These are phyloP conservation scores for Arachis monticola DNA, from an alignment of 331 rosid genomes.

Conservation along the genomic window DNA sequence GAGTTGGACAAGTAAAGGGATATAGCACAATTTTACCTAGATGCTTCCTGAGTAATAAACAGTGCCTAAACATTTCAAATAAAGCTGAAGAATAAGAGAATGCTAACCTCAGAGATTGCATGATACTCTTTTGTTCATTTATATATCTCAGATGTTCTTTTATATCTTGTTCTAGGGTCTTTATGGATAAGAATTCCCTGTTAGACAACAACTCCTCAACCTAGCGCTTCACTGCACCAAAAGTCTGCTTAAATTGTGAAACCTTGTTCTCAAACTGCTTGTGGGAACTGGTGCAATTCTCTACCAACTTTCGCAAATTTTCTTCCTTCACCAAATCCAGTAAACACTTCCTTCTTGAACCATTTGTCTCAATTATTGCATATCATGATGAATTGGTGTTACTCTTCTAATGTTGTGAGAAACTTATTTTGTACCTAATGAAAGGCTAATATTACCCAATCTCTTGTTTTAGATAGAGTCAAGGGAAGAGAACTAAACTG, in stretches of 20 bases:
- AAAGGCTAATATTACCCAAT: too few species aligned
- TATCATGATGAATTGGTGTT: too few species aligned
- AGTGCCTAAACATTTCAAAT: neutral
- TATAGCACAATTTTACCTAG: neutral
- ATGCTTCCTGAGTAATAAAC: constrained; percentile 14
- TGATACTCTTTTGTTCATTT: constrained; percentile 72
- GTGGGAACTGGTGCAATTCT: constrained; percentile 71
- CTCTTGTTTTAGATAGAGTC: too few species aligned
- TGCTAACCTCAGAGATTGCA: constrained; percentile 47
- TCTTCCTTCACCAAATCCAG: constrained; percentile 94
- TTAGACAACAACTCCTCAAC: neutral
- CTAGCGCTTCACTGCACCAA: too few species aligned
- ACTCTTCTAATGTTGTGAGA: too few species aligned
- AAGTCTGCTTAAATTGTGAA: too few species aligned
- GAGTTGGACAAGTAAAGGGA: too few species aligned
- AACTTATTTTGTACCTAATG: too few species aligned
- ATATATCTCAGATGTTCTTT: constrained; percentile 69
- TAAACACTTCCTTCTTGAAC: constrained; percentile 50
- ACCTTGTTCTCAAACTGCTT: too few species aligned
- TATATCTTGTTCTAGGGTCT: constrained; percentile 58
- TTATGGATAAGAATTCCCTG: constrained; percentile 51
- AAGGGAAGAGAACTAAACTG: too few species aligned
- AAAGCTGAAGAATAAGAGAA: constrained; percentile 12
- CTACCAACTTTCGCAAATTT: constrained; percentile 72
- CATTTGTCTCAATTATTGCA: too few species aligned